phyloP scores from a whole-genome alignment of 768 basidiomycete species.

The Termitomyces eurrhizus region DNA sequence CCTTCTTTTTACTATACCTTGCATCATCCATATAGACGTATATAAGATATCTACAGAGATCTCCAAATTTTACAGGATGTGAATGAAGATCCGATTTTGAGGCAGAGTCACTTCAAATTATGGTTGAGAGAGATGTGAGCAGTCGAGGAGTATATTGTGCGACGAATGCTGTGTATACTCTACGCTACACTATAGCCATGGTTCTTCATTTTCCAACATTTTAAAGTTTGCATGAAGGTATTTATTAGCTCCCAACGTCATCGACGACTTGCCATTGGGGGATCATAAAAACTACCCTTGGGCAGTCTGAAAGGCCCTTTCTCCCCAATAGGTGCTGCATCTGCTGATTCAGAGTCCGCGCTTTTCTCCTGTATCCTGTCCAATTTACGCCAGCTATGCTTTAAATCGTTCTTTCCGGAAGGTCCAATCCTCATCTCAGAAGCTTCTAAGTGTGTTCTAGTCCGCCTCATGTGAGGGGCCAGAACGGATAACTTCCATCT shows the following conservation, averaged over 20 bases:
- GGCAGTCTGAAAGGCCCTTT: background rate
- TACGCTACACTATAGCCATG: no score
- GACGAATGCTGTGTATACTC: no score
- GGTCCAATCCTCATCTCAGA: background rate
- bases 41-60: background rate
- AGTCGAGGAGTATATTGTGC: no score
- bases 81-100: no score
- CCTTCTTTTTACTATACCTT: background rate
- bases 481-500: background rate
- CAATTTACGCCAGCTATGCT: background rate
- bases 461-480: background rate
- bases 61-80: no score
- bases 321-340: background rate
- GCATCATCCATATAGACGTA: background rate
- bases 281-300: no score
- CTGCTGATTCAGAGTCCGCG: background rate
- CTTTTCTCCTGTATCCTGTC: background rate
- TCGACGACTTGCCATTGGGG: no score
- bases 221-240: no score
- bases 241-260: no score
- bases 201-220: no score
- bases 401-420: background rate
- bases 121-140: no score
- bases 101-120: no score
- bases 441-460: background rate